These are phyloP conservation scores for Didymella keratinophila DNA, from an alignment of 2,329 filamentous ascomycete species.

Conservation along the genomic window DNA sequence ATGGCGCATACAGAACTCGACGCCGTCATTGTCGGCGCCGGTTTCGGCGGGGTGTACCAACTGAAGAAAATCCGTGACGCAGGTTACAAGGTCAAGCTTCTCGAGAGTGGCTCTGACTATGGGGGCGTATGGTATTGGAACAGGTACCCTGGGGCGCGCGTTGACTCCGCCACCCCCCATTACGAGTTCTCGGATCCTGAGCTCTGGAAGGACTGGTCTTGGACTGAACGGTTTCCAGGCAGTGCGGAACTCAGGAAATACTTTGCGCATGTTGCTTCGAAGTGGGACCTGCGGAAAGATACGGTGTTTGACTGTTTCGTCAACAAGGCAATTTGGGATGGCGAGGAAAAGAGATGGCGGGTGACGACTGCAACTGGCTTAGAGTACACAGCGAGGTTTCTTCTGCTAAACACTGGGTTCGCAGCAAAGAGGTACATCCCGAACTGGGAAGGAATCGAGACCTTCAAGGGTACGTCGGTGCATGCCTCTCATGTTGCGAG, in stretches of 20 bases:
- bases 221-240: conserved; percentile 32
- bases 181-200: conserved; percentile 36
- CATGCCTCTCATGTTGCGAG: too few relatives aligned
- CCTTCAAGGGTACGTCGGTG: conserved; percentile 30
- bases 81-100: conserved; percentile 33
- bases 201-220: conserved; percentile 31
- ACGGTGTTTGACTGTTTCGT: conserved; percentile 55
- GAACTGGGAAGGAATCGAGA: conserved; percentile 47
- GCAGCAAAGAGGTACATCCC: conserved; percentile 56
- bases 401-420: conserved; percentile 59
- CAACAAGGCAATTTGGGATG: conserved; percentile 53
- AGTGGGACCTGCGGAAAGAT: conserved; percentile 33
- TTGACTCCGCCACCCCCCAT: conserved; percentile 31
- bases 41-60: conserved; percentile 41
- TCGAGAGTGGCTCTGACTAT: conserved; percentile 29
- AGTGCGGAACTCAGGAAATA: conserved; percentile 31
- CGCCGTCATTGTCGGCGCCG: conserved; percentile 38
- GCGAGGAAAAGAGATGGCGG: conserved; percentile 52
- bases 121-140: conserved; percentile 44
- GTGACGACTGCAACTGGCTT: conserved; percentile 54
- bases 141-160: conserved; percentile 40
- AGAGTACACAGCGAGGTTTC: conserved; percentile 52
- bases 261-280: conserved; percentile 31
- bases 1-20: conserved; percentile 25
- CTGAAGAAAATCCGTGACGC: conserved; percentile 36